Evolutionary conservation across 257 asterid species (phyloP), one percentile per base, ranked within the genome.

Genomic region (Scutellaria barbata): DNA sequence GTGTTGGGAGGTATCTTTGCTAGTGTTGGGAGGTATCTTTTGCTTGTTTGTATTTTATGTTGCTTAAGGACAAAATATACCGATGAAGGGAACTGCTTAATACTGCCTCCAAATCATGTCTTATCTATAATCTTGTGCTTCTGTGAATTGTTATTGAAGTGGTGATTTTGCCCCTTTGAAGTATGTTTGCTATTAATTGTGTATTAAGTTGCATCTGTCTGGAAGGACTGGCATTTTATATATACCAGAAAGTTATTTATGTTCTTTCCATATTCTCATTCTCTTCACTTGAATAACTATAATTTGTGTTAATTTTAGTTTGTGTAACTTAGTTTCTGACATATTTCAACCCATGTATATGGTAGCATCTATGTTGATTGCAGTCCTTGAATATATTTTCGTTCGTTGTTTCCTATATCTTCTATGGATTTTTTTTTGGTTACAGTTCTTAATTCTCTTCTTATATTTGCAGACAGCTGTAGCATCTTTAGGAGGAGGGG

Each of bases 401-500:
- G 9, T 67, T 4, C n/a, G 22, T 30, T 12, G 3, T 42, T 54
- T 39, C 63, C 22, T 66, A n/a, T 37, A 5, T 55, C 40, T 42
- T 52, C 20, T 39, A 55, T 41, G 69, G 65, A 61, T 42, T 30
- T 56, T 58, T 3, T 33, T 66, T 74, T 58, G 25, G 68, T 57
- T 33, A 40, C 48, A 42, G 25, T 25, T 41, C 70, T 63, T 48
- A 46, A 51, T 54, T 68, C 39, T 74, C 12, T 63, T 66, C 41
- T 75, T 46, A 55, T 66, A 63, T 76, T 17, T 70, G 74, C 83
- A 94, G 99, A 81, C 97, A 39, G 99, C 99, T 51, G 88, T 91
- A 59, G 82, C 90, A 79, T 81, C 87, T 60, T 71, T 85, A 70
- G 96, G 92, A 73, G 88, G 83, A 67, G 82, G 79, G 73, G 96